These are phyloP conservation scores for Hericium coralloides DNA, from an alignment of 768 basidiomycete species.

Conservation along the genomic window DNA sequence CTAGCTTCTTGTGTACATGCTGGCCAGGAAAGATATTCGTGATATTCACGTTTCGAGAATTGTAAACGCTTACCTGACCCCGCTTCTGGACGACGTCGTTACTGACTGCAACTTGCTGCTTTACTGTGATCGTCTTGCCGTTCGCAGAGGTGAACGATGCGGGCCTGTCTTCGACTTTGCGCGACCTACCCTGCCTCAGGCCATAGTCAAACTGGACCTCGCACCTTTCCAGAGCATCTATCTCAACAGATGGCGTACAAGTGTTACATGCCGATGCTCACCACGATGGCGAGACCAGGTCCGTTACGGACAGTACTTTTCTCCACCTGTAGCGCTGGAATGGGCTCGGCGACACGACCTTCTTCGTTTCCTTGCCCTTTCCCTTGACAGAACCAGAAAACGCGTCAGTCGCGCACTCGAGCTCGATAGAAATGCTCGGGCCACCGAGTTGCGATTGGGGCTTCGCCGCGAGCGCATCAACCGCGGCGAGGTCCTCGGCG, in stretches of 20 bases:
- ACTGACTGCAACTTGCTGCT: slow-evolving; percentile 37
- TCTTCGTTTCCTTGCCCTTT: not conserved
- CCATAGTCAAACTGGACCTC: slow-evolving; percentile 76
- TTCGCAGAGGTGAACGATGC: slow-evolving; percentile 41
- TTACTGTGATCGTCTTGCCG: slow-evolving; percentile 54
- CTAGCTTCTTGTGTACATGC: slow-evolving; percentile 71
- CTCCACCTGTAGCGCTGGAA: slow-evolving; percentile 1
- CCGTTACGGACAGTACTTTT: slow-evolving; percentile 10
- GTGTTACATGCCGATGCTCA: not conserved
- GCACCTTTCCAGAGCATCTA: slow-evolving; percentile 43
- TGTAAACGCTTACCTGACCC: slow-evolving; percentile 39
- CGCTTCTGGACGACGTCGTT: slow-evolving; percentile 47
- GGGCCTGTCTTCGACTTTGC: slow-evolving; percentile 42
- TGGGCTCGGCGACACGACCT: slow-evolving; percentile 3
- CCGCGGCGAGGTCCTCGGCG: slow-evolving; percentile 3
- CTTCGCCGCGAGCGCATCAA: not conserved
- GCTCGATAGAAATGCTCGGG: slow-evolving; percentile 6
- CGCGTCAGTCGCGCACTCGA: slow-evolving; percentile 6
- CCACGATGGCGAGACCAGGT: slow-evolving; percentile 15
- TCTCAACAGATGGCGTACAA: not conserved
- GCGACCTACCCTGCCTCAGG: slow-evolving; percentile 46
- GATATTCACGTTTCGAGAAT: too few relatives aligned
- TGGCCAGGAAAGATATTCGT: slow-evolving; percentile 16
- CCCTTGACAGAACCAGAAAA: not conserved
- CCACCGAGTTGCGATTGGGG: slow-evolving; percentile 6